A percentile compares a stretch with the other conserved stretches of the same genome.
Evolutionary conservation across 2,329 filamentous ascomycete genomes (phyloP).

Genomic region (Bipolaris oryzae): DNA sequence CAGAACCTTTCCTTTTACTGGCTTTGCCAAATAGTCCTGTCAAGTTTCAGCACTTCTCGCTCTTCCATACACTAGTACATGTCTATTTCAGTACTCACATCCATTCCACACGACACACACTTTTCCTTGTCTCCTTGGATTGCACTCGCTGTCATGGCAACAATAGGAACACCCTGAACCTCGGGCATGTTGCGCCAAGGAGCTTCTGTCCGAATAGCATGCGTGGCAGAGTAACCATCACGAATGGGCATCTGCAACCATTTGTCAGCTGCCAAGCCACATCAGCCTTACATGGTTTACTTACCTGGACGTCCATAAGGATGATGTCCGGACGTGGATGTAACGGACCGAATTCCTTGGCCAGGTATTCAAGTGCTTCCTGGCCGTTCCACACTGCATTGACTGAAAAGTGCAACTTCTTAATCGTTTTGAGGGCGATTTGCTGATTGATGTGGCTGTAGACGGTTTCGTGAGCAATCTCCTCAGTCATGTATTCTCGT

Average conservation of each 20-base stretch:
- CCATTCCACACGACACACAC: conserved; percentile 74
- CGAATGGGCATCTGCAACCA: conserved; percentile 57
- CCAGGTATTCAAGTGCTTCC: conserved; percentile 76
- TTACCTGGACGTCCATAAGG: conserved; percentile 79
- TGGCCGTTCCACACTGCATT: conserved; percentile 77
- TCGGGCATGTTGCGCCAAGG: conserved; percentile 66
- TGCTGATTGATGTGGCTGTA: conserved; percentile 68
- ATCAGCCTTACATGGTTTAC: conserved; percentile 31
- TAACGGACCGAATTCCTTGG: conserved; percentile 56
- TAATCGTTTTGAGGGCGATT: conserved; percentile 76
- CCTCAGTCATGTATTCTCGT: not conserved
- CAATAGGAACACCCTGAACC: conserved; percentile 69
- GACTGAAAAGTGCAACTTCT: conserved; percentile 73
- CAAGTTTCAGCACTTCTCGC: conserved; percentile 26
- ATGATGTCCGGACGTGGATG: conserved; percentile 72
- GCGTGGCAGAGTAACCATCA: conserved; percentile 79
- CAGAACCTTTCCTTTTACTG: conserved; percentile 70
- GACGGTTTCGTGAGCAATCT: conserved; percentile 10
- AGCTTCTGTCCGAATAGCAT: conserved; percentile 70
- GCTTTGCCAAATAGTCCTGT: conserved; percentile 51
- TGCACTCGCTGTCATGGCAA: conserved; percentile 81
- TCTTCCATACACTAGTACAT: conserved; percentile 12
- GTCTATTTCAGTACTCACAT: conserved; percentile 47
- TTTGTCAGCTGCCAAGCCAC: conserved; percentile 1
- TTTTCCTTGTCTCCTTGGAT: conserved; percentile 79